Evolutionary conservation across 208 protist species (phyloP).

Genomic region (Acanthamoeba lenticulata): DNA sequence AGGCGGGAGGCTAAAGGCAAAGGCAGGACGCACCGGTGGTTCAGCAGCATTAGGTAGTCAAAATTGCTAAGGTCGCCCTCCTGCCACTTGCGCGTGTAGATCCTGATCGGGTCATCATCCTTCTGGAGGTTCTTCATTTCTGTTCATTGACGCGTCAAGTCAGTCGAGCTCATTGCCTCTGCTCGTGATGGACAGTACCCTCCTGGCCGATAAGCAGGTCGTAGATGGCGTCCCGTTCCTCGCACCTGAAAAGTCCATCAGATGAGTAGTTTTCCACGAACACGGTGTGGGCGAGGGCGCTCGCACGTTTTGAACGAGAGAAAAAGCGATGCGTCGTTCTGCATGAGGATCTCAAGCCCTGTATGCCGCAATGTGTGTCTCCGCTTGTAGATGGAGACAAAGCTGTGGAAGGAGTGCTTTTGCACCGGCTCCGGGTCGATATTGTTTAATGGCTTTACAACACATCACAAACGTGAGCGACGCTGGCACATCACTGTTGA

Average conservation of each 20-base stretch:
- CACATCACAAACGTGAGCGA: neutral
- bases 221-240: conserved; percentile 43
- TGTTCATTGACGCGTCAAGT: neutral
- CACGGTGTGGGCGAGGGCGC: neutral
- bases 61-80: conserved; percentile 90
- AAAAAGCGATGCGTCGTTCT: conserved; percentile 68
- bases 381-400: conserved; percentile 73
- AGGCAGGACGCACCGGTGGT: conserved; percentile 81
- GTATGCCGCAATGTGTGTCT: conserved; percentile 82
- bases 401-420: conserved; percentile 77
- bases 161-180: neutral
- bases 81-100: conserved; percentile 21
- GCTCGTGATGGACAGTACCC: neutral
- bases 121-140: conserved; percentile 58
- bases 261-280: neutral
- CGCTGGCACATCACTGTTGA: conserved; percentile 55
- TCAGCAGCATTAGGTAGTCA: conserved; percentile 92
- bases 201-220: conserved; percentile 37
- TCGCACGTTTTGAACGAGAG: conserved; percentile 71
- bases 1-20: neutral
- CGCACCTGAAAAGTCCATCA: neutral
- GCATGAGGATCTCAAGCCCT: conserved; percentile 82
- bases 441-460: conserved; percentile 87
- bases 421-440: conserved; percentile 80
- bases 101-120: neutral